Evolutionary conservation across 495 filamentous ascomycete species (phyloP).

Genomic region (Oleoguttula mirabilis): DNA sequence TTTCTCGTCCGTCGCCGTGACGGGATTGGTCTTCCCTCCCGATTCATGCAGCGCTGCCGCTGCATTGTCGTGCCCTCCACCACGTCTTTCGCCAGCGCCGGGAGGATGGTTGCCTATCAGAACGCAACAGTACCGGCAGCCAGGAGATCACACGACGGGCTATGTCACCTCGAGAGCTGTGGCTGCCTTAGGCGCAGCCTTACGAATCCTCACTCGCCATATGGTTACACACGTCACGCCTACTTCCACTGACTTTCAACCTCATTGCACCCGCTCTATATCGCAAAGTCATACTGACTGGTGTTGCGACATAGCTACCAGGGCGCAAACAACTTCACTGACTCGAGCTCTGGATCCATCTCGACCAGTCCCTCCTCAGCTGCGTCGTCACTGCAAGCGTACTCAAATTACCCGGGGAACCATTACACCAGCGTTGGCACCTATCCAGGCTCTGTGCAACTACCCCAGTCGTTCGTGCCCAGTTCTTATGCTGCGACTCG

Average conservation of each 20-base stretch:
- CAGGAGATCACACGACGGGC: conserved; percentile 22
- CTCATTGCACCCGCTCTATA: no score
- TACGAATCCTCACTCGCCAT: conserved; percentile 19
- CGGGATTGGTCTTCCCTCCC: no score
- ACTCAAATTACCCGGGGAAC: conserved; percentile 23
- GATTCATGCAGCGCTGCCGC: no score
- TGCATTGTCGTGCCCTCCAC: no score
- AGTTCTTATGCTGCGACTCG: conserved; percentile 19
- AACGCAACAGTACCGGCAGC: no score
- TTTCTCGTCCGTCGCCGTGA: conserved; percentile 3
- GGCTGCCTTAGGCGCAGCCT: conserved; percentile 21
- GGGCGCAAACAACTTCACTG: conserved; percentile 21
- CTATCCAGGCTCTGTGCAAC: conserved; percentile 18
- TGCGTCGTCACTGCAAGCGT: conserved; percentile 26
- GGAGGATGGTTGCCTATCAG: no score
- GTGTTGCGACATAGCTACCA: no score
- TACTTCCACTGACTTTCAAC: no score
- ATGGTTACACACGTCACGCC: conserved; percentile 26
- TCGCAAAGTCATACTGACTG: no score
- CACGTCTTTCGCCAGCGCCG: no score
- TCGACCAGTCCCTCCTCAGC: conserved; percentile 30
- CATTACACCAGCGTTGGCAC: conserved; percentile 20
- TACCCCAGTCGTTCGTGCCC: conserved; percentile 20
- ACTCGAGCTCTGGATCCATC: conserved; percentile 28
- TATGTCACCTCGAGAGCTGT: conserved; percentile 21